Base-by-base conservation (phyloP, 228 moss, liverwort and hornwort genomes). In the Sphagnum magellanicum region DNA sequence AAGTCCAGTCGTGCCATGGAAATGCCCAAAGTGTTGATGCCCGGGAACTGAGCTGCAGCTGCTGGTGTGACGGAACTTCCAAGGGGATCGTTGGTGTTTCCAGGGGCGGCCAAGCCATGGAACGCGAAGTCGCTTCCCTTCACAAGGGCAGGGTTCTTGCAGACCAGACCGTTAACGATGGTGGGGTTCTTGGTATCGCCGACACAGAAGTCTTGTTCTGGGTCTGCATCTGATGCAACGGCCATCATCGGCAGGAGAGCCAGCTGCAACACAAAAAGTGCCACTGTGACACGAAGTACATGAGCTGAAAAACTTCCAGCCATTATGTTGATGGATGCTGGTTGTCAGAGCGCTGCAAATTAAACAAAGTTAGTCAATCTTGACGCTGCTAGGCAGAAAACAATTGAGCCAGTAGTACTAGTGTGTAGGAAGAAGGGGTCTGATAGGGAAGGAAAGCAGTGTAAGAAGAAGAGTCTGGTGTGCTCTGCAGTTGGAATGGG, bases 41-140 rank as follows among this genome's bases (percentile, higher is more conserved):
- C 72, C 0, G 64, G 64, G 50, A 67, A 67, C 0, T 82, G 55
- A 0, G 4, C 9, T 49, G 82, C 82, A 10, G 81, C 49, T 0
- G 77, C 86, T 0, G 63, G 79, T 0, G 82, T 82, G 47, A 86
- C 73, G 0, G 14, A 49, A 5, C 74, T 72, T 0, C 79, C 79
- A 16, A 73, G 73, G 3, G 86, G 79, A 0, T 48, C 67, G 50
- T 4, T 68, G 6, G 73, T 71, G 68, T 85, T 68, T 10, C 85
- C 85, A 50, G 66, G 10, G n/a, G 48, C 0, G 13, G 16, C 46
- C 10, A 70, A 47, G 47, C 47, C 70, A 9, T 10, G 55, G 60
- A 14, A 59, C 60, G 61, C 6, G 60, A 70, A 70, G 59, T 70
- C 70, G 6, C 59, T 49, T 16, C 11, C 59, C 5, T 16, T 70